Base-by-base conservation (phyloP, 345 rosid genomes). In the Conringia planisiliqua region DNA sequence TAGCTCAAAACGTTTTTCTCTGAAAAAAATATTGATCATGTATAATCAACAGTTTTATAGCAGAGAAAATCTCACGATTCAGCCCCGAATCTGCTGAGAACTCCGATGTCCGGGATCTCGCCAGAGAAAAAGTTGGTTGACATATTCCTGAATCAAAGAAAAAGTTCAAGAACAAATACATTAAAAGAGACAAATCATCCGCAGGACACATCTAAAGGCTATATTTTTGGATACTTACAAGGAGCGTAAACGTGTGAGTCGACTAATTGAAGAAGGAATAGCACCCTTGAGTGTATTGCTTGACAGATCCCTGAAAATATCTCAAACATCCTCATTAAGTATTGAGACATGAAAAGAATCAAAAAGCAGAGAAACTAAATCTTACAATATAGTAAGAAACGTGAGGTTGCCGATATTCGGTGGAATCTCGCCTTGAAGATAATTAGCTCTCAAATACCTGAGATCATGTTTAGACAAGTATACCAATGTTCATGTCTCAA, bases 91-190 rank as follows among this genome's bases (percentile, higher is more conserved):
- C 83, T 80, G 84, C 93, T 88, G 38, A 94, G 81, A 61, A 89
- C 83, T 71, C 98, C 98, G 54, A 86, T 79, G 69, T 90, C 96
- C 12, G 98, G 98, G 26, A 94, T 91, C 81, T 90, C 97, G 33
- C 97, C 98, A 10, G 96, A 90, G 85, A 94, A 90, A 70, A 88
- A 93, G 84, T 93, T 93, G 66, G 96, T 79, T 0, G 98, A 93
- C 71, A 93, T 79, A 48, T 93, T 93, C 83, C 98, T 94, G 76
- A 69, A 61, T 55, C 65, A 70, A 71, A 5, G 62, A 69, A 18
- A 73, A 13, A 81, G 68, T 55, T 71, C 29, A 24, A 42, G 54
- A 62, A 26, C 46, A 67, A 30, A 69, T 3, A 65, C 40, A 42
- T 32, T 50, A 11, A 13, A 24, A 69, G 7, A 29, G n/a, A 72